Evolutionary conservation across 345 rosid genomes (phyloP).

Genomic region (Sonneratia caseolaris): DNA sequence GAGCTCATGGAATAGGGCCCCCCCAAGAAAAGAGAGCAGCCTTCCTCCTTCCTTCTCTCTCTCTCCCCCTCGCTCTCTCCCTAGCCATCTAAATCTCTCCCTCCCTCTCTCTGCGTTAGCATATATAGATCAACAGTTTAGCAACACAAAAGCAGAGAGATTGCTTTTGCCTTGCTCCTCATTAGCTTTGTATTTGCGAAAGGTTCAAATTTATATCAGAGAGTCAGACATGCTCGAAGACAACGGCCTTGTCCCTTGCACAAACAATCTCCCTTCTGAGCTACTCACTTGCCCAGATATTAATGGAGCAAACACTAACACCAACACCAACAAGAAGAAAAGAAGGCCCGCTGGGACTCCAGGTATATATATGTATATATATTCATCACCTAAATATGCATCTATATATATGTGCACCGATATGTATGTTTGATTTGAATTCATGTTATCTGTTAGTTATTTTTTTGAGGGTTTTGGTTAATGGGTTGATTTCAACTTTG

Average conservation of each 20-base stretch:
- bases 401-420: no score
- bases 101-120: not conserved
- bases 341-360: constrained; percentile 89
- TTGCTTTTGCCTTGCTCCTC: no score
- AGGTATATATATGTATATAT: constrained; percentile 26
- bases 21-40: not conserved
- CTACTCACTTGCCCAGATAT: constrained; percentile 22
- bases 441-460: no score
- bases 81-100: not conserved
- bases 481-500: no score
- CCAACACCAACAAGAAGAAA: constrained; percentile 40
- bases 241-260: constrained; percentile 2
- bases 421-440: no score
- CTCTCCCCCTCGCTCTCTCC: not conserved
- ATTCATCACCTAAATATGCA: not conserved
- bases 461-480: not conserved
- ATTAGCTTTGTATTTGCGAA: not conserved
- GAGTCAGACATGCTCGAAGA: constrained; percentile 6
- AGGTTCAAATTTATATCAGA: no score
- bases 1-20: no score
- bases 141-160: no score
- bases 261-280: constrained; percentile 22
- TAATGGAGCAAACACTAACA: constrained; percentile 7
- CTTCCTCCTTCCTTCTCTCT: not conserved
- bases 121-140: constrained; percentile 1